Percentiles rank a stretch among this genome's conserved stretches.
phyloP scores from a whole-genome alignment of 2,329 filamentous ascomycete genomes.

The Venturia effusa region DNA sequence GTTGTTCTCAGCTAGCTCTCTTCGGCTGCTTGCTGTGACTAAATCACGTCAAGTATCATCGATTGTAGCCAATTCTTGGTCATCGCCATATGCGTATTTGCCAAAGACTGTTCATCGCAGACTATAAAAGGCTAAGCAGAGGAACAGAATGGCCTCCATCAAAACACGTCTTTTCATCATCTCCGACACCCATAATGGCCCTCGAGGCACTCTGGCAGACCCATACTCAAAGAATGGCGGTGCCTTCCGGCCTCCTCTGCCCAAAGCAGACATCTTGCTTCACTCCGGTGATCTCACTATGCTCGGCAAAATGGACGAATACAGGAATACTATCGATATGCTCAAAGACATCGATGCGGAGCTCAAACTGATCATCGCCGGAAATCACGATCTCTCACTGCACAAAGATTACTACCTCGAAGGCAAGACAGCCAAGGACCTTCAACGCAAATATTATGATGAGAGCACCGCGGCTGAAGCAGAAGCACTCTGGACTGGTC shows the following conservation, averaged over 20 bases:
- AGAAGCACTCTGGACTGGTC: conserved; percentile 36
- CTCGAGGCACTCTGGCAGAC: not conserved
- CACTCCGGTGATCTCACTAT: conserved; percentile 50
- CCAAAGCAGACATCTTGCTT: conserved; percentile 41
- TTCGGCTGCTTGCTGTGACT: no score
- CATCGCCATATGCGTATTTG: no score
- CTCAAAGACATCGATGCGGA: conserved; percentile 39
- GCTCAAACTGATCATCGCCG: conserved; percentile 51
- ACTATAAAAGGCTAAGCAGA: no score
- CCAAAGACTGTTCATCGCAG: no score
- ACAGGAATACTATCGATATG: conserved; percentile 35
- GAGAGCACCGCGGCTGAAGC: conserved; percentile 20
- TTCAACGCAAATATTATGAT: conserved; percentile 20
- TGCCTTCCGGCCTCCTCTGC: conserved; percentile 21
- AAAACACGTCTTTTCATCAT: conserved; percentile 3
- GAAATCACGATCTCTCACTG: conserved; percentile 51
- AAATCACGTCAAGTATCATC: no score
- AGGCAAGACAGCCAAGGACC: conserved; percentile 17
- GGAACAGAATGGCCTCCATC: not conserved
- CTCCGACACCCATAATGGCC: conserved; percentile 1
- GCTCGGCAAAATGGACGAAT: conserved; percentile 37
- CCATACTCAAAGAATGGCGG: not conserved
- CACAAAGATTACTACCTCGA: conserved; percentile 38
- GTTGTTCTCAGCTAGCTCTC: no score
- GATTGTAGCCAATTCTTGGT: no score